phyloP scores from a whole-genome alignment of 805 yeast genomes.

The Lipomyces yamadae region DNA sequence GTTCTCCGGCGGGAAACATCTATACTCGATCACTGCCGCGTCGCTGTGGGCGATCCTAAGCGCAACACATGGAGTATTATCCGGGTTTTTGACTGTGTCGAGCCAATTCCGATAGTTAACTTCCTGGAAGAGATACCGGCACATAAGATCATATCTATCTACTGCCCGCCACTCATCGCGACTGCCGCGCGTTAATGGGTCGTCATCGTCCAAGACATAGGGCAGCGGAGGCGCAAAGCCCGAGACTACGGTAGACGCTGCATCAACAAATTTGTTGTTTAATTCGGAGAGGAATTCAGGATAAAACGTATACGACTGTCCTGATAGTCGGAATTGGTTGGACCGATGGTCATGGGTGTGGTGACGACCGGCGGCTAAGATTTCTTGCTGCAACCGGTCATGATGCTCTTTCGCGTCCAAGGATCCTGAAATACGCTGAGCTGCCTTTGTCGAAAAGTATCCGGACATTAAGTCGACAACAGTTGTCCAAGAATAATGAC shows the following conservation, averaged over 20 bases:
- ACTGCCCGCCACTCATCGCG: conserved; percentile 5
- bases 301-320: neutral
- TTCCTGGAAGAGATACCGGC: conserved; percentile 20
- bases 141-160: conserved; percentile 25
- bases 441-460: neutral
- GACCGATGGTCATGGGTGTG: neutral
- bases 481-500: neutral
- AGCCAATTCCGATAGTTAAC: conserved; percentile 12
- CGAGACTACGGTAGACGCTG: neutral
- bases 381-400: neutral
- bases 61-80: conserved; percentile 9
- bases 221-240: neutral
- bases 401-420: neutral
- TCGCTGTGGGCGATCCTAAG: conserved; percentile 14
- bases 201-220: neutral
- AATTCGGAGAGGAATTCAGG: neutral
- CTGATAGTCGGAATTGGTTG: neutral
- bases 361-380: neutral
- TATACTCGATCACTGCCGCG: conserved; percentile 11
- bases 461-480: neutral
- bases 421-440: neutral
- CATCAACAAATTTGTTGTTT: neutral
- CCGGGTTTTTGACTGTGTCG: conserved; percentile 8
- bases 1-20: conserved; percentile 19
- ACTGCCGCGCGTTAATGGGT: neutral